Evolutionary conservation across 305 asterid genomes (phyloP), one percentile per base, ranked within the genome.

Genomic region (Fraxinus angustifolia): DNA sequence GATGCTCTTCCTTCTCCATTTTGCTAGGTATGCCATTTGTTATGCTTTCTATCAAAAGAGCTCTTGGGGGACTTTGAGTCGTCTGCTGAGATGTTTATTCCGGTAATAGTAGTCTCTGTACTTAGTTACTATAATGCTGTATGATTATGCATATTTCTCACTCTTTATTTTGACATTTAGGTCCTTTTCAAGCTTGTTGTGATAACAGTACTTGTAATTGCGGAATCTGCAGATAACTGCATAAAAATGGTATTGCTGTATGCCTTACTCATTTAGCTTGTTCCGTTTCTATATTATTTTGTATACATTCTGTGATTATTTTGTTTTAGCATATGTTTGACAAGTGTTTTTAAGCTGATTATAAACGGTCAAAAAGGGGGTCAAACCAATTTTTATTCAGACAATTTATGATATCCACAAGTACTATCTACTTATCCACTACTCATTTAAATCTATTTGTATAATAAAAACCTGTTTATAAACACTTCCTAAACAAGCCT

Each of bases 151-250:
- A 77, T 80, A 80, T 73, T 81, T 83, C 93, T 90, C 88, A 88
- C 88, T 38, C 76, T 82, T 65, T 83, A 23, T 73, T 86, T 79
- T 84, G 84, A 77, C 75, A 79, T 81, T 79, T 93, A 96, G 99
- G 98, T 90, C 78, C 98, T 96, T 86, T 96, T 96, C 98, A 96
- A 96, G 97, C 98, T 96, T 88, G 99, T 96, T 78, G 99, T 96
- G 88, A 96, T 96, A 89, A 96, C 98, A 75, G 98, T 96, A 81
- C 98, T 96, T 82, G 98, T 96, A 78, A 96, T 96, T 89, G 98
- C 98, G 84, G 99, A 96, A 89, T 96, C 99, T 35, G 98, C 99
- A 1, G 99, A 96, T 86, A 96, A 91, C 91, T 96, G 99, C 92
- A 94, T 96, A 81, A 96, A 96, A 85, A 96, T 98, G 89, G 99